Base-by-base conservation (phyloP, 768 basidiomycete genomes). In the Rhodotorula toruloides region DNA sequence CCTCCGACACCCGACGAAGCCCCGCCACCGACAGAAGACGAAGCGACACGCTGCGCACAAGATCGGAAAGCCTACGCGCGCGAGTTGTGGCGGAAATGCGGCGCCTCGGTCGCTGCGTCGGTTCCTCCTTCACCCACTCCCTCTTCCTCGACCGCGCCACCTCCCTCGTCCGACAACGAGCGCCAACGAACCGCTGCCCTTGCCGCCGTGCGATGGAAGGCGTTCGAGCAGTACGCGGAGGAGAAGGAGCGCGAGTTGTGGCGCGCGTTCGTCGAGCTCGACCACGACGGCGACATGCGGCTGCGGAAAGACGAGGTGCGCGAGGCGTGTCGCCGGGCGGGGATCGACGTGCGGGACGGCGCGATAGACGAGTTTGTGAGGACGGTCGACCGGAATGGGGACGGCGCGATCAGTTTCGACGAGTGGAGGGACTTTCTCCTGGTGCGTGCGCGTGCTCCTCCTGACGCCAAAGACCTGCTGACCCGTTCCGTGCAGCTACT, bases 41-140 rank as follows among this genome's bases (percentile, higher is more conserved):
- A 77, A 43, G 83, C 84, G 74, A 34, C 59, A 13, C 76, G 82
- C 65, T 90, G 86, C 22, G 83, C 85, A 72, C 78, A 82, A 73
- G 79, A 90, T 71, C 80, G 84, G 73, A 82, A 81, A 53, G 82
- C 85, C 78, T 94, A 94, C 79, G 85, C 88, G 71, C 82, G 83
- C 71, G 91, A 94, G 76, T 79, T 96, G 47, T 78, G 87, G 62
- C 79, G 70, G n/a, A 67, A 77, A 55, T 76, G 76, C 68, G 66
- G 72, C 22, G 56, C 63, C 4, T 19, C 53, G 14, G 29, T 37
- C 34, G 37, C 53, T 11, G 37, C 16, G 6, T 53, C 49, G 6
- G 52, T 52, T 22, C 16, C 58, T 37, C 40, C 58, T 37, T 11
- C 29, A 13, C 36, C 31, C 25, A 16, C 48, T 12, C 1, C 50